Evolutionary conservation across 352 stramenopile genomes (phyloP).

Genomic region (Pythium aristosporum): DNA sequence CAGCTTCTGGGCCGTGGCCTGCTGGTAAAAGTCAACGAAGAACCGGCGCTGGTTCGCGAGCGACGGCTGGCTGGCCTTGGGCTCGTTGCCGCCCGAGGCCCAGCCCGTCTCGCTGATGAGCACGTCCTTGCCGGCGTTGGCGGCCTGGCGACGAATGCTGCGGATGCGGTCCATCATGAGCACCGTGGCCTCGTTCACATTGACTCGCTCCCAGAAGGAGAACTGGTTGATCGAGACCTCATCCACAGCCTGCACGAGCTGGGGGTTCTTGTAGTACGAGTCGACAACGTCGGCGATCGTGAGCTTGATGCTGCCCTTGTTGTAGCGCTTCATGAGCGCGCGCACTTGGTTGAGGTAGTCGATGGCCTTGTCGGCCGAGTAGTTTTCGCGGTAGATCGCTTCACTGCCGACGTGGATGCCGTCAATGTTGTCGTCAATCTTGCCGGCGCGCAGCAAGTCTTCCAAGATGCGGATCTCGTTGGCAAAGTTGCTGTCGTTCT

Average conservation of each 20-base stretch:
- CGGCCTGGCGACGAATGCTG: slow-evolving; percentile 40
- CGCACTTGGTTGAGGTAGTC: slow-evolving; percentile 65
- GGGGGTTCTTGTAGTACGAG: slow-evolving; percentile 58
- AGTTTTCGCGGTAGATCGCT: slow-evolving; percentile 65
- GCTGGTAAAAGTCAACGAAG: slow-evolving; percentile 67
- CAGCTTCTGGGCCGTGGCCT: slow-evolving; percentile 45
- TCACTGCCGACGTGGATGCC: slow-evolving; percentile 64
- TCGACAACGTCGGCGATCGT: slow-evolving; percentile 74
- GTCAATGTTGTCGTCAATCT: slow-evolving; percentile 47
- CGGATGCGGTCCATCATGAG: slow-evolving; percentile 58
- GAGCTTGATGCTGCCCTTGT: slow-evolving; percentile 44
- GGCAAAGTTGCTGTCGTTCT: slow-evolving; percentile 32
- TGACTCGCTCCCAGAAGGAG: slow-evolving; percentile 61
- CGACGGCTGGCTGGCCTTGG: slow-evolving; percentile 35
- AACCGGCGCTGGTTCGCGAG: slow-evolving; percentile 59
- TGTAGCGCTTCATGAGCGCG: slow-evolving; percentile 36
- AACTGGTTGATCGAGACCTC: slow-evolving; percentile 80
- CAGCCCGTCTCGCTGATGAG: slow-evolving; percentile 75
- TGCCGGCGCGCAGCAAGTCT: slow-evolving; percentile 22
- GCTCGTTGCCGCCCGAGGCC: slow-evolving; percentile 43
- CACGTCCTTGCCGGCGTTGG: slow-evolving; percentile 49
- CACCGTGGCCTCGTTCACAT: slow-evolving; percentile 46
- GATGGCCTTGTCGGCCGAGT: slow-evolving; percentile 45
- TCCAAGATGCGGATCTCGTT: slow-evolving; percentile 35
- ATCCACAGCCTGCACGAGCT: slow-evolving; percentile 63